These are phyloP conservation scores for Dianthus caryophyllus DNA, from an alignment of 148 eudicot species.

Conservation along the genomic window DNA sequence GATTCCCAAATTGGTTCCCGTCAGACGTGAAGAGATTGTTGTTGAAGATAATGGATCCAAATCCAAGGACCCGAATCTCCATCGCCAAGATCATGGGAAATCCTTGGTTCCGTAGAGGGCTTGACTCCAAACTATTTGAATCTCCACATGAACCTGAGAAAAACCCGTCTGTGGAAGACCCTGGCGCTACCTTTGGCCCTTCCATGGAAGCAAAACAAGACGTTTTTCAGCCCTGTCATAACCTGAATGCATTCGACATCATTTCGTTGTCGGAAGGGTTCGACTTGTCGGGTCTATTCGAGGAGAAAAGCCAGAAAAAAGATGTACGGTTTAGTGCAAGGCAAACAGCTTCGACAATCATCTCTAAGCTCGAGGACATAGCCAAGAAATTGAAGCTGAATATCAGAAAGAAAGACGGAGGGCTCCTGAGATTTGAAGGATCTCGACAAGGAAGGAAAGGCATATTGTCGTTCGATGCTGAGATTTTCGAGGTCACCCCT, in stretches of 20 bases:
- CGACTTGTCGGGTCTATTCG: conserved; percentile 45
- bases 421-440: conserved; percentile 45
- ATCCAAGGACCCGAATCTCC: conserved; percentile 37
- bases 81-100: conserved; percentile 39
- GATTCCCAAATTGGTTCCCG: conserved; percentile 36
- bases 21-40: conserved; percentile 35
- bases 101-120: conserved; percentile 43
- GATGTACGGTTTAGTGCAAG: conserved; percentile 35
- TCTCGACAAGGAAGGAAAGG: conserved; percentile 38
- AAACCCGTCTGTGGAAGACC: conserved; percentile 15
- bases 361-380: conserved; percentile 40
- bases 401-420: conserved; percentile 42
- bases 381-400: conserved; percentile 38
- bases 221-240: conserved; percentile 21
- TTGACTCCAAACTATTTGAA: conserved; percentile 23
- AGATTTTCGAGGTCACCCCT: conserved; percentile 50
- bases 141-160: not conserved
- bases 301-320: conserved; percentile 39
- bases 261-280: conserved; percentile 47
- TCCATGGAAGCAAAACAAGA: conserved; percentile 23
- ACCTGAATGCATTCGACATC: conserved; percentile 50
- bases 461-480: conserved; percentile 35
- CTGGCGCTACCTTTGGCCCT: conserved; percentile 21
- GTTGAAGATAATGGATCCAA: conserved; percentile 42
- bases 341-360: conserved; percentile 36